These are phyloP conservation scores for Proteromonas lacertae DNA, from an alignment of 352 stramenopile genomes.

Conservation along the genomic window DNA sequence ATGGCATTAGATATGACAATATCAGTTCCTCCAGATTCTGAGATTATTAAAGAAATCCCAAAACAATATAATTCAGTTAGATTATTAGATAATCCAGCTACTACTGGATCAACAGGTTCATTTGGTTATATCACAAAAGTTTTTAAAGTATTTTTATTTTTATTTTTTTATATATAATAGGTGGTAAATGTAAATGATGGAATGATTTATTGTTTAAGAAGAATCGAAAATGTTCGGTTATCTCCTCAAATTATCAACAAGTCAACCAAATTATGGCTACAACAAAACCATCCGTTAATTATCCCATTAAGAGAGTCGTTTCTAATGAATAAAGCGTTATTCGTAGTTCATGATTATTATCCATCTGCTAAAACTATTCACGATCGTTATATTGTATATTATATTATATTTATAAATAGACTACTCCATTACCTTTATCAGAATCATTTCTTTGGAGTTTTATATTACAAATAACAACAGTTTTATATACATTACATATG, in stretches of 20 bases:
- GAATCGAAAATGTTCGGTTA: constrained; percentile 36
- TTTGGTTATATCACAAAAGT: constrained; percentile 31
- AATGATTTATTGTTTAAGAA: constrained; percentile 24
- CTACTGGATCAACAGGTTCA: constrained; percentile 10
- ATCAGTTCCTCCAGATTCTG: constrained; percentile 16
- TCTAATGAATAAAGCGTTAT: constrained; percentile 28
- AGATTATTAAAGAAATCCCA: constrained; percentile 17
- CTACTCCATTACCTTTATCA: no score
- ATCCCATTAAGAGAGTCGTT: constrained; percentile 27
- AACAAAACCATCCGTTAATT: constrained; percentile 20
- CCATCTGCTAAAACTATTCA: constrained; percentile 19
- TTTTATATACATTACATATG: no score
- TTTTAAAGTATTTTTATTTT: constrained; percentile 21
- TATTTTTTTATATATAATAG: background rate
- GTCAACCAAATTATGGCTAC: constrained; percentile 12
- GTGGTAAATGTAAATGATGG: constrained; percentile 21
- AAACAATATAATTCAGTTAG: constrained; percentile 18
- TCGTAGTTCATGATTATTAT: constrained; percentile 40
- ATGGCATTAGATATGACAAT: no score
- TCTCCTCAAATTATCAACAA: constrained; percentile 18
- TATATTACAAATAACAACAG: no score
- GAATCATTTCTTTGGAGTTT: no score
- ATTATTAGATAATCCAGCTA: constrained; percentile 15
- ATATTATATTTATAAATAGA: no score
- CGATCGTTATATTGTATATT: constrained; percentile 11